Evolutionary conservation across 805 yeast species (phyloP).

Genomic region (Saturnispora serradocipensis): DNA sequence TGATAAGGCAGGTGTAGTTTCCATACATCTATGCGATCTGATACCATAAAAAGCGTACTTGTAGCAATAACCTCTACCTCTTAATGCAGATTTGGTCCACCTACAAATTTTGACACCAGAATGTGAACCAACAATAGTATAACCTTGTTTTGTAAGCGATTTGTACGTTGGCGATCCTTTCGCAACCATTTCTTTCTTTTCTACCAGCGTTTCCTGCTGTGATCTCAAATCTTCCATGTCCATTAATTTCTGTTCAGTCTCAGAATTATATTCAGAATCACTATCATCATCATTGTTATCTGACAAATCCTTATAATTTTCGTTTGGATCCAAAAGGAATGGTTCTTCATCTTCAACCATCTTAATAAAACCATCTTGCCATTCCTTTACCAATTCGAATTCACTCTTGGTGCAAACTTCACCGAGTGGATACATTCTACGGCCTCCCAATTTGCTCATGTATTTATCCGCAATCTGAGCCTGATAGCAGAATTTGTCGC

Average conservation of each 20-base stretch:
- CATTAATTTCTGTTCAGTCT: constrained; percentile 32
- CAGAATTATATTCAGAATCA: constrained; percentile 11
- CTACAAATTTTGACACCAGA: constrained; percentile 93
- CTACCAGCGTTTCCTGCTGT: constrained; percentile 14
- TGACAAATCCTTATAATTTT: constrained; percentile 24
- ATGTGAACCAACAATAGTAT: constrained; percentile 86
- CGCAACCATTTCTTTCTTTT: constrained; percentile 78
- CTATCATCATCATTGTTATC: constrained; percentile 12
- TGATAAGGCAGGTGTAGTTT: constrained; percentile 86
- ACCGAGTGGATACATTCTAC: constrained; percentile 77
- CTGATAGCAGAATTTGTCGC: constrained; percentile 77
- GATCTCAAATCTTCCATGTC: constrained; percentile 64
- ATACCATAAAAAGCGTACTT: constrained; percentile 90
- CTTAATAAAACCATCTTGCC: constrained; percentile 53
- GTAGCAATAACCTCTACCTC: constrained; percentile 93
- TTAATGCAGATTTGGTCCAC: constrained; percentile 90
- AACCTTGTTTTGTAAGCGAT: constrained; percentile 86
- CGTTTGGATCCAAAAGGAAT: constrained; percentile 40
- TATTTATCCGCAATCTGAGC: constrained; percentile 65
- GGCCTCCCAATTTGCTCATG: constrained; percentile 76
- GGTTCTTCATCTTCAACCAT: constrained; percentile 68
- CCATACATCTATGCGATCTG: constrained; percentile 88
- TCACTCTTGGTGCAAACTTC: constrained; percentile 70
- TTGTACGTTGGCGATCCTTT: constrained; percentile 82
- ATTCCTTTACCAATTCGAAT: constrained; percentile 49